phyloP scores from a whole-genome alignment of 2,329 filamentous ascomycete species.

The Parascedosporium putredinis region DNA sequence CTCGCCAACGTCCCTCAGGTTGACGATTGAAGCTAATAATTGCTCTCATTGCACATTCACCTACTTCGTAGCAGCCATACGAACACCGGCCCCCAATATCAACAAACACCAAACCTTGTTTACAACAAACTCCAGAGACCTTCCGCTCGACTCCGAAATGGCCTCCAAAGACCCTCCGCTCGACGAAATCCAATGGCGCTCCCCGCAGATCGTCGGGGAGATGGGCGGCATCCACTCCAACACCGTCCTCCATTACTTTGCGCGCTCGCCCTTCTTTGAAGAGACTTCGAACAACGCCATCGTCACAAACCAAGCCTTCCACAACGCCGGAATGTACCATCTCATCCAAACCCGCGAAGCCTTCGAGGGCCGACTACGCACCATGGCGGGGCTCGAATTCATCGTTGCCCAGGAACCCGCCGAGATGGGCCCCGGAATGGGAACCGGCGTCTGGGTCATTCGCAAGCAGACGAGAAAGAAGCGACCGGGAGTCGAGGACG shows the following conservation, averaged over 20 bases:
- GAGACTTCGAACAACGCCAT: constrained; percentile 57
- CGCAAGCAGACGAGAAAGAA: constrained; percentile 56
- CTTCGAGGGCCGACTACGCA: constrained; percentile 51
- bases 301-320: constrained; percentile 50
- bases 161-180: constrained; percentile 40
- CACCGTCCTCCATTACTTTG: constrained; percentile 57
- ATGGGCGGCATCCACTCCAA: constrained; percentile 55
- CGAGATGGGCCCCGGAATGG: constrained; percentile 52
- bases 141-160: too few relatives aligned
- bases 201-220: constrained; percentile 34
- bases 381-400: constrained; percentile 58
- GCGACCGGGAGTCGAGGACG: constrained; percentile 42
- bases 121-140: too few relatives aligned
- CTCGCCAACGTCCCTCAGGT: too few relatives aligned
- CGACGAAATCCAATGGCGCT: constrained; percentile 59
- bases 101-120: too few relatives aligned
- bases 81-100: too few relatives aligned
- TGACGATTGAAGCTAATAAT: too few relatives aligned
- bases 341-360: constrained; percentile 50
- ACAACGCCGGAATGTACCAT: constrained; percentile 47
- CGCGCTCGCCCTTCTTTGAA: constrained; percentile 58
- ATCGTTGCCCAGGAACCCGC: constrained; percentile 55
- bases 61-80: too few relatives aligned
- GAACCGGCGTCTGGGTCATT: constrained; percentile 60
- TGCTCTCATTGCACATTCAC: too few relatives aligned